Percentiles rank a stretch among this genome's conserved stretches.
Evolutionary conservation across 2,329 filamentous ascomycete species (phyloP).

Genomic region (Verticillium albo-atrum): DNA sequence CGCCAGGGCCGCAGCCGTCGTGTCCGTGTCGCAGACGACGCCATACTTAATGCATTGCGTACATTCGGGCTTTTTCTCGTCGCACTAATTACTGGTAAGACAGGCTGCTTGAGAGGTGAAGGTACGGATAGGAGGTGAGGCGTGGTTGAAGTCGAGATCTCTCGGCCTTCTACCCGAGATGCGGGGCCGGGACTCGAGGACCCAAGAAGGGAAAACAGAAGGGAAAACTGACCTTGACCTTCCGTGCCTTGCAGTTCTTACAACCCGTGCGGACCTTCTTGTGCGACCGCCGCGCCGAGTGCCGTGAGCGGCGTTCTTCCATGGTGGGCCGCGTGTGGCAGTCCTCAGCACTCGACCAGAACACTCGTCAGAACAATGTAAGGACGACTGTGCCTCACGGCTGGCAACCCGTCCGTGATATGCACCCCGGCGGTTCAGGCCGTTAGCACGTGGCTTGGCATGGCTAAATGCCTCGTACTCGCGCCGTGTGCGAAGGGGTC

Average conservation of each 20-base stretch:
- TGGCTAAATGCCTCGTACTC: not conserved
- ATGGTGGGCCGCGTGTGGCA: not conserved
- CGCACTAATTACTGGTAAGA: constrained; percentile 25
- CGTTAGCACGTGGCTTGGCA: not conserved
- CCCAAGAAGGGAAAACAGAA: too few species aligned
- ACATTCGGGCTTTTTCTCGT: constrained; percentile 32
- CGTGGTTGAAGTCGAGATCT: not conserved
- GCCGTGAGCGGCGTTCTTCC: not conserved
- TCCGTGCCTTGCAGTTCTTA: constrained; percentile 30
- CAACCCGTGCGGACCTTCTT: constrained; percentile 33
- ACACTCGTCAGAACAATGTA: too few species aligned
- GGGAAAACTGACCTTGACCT: constrained; percentile 29
- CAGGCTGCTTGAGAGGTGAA: too few species aligned
- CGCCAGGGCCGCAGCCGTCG: not conserved
- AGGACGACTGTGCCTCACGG: not conserved
- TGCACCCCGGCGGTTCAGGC: not conserved
- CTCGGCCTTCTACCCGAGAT: not conserved
- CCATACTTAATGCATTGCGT: constrained; percentile 35
- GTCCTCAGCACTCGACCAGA: too few species aligned
- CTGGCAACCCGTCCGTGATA: not conserved
- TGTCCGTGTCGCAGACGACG: constrained; percentile 29
- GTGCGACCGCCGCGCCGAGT: constrained; percentile 6
- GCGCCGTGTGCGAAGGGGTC: not conserved
- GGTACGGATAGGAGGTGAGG: not conserved
- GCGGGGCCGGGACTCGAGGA: not conserved